Percentiles rank a stretch among this genome's conserved stretches.
phyloP scores from a whole-genome alignment of 805 yeast species.

The Ogataea philodendri region DNA sequence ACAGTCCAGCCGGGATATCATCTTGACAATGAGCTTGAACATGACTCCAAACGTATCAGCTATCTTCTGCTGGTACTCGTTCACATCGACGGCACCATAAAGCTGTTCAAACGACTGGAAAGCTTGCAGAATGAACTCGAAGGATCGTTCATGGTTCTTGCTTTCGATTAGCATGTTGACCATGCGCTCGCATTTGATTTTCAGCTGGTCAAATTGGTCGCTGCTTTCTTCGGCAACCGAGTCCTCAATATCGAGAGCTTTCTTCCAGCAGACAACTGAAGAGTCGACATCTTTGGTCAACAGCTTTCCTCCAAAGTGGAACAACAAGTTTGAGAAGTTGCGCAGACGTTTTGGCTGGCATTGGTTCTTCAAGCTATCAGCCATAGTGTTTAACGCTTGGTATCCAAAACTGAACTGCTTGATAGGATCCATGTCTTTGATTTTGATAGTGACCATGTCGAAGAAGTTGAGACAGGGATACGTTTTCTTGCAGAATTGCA shows the following conservation, averaged over 20 bases:
- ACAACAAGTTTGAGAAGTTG: conserved; percentile 46
- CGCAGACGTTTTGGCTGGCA: conserved; percentile 38
- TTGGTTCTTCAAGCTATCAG: conserved; percentile 22
- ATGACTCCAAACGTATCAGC: conserved; percentile 12
- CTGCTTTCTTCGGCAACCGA: conserved; percentile 17
- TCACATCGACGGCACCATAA: conserved; percentile 1
- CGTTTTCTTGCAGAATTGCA: conserved; percentile 8
- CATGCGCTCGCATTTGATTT: conserved; percentile 36
- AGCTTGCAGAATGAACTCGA: conserved; percentile 20
- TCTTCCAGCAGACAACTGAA: conserved; percentile 23
- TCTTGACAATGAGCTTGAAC: conserved; percentile 23
- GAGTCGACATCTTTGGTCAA: conserved; percentile 13
- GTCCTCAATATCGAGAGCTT: conserved; percentile 35
- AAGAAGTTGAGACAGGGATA: conserved; percentile 11
- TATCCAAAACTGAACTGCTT: conserved; percentile 7
- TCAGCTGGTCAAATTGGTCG: conserved; percentile 20
- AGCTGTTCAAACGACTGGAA: conserved; percentile 20
- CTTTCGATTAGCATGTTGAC: conserved; percentile 30
- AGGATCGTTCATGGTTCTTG: conserved; percentile 16
- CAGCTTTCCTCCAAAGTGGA: conserved; percentile 37
- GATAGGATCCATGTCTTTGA: conserved; percentile 17
- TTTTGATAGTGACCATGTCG: conserved; percentile 22
- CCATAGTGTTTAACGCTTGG: conserved; percentile 19
- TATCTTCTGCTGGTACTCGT: conserved; percentile 8
- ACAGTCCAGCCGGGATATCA: conserved; percentile 18